These are phyloP conservation scores for Solanum appendiculatum DNA, from an alignment of 257 asterid genomes.

Conservation along the genomic window DNA sequence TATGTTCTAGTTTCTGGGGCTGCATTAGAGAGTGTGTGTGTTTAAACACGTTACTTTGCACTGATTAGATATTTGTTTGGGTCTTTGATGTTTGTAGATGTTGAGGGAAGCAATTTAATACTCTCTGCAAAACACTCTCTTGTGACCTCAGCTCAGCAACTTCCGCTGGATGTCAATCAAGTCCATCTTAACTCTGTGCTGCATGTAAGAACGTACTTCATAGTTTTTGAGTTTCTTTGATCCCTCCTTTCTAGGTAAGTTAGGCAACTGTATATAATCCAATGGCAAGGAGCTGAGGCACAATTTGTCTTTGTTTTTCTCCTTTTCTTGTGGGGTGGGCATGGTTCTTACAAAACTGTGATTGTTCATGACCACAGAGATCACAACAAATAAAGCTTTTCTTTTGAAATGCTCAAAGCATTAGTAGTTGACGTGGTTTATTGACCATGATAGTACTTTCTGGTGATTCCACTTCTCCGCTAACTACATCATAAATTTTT, in stretches of 20 bases:
- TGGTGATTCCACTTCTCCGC: neutral
- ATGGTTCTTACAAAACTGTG: neutral
- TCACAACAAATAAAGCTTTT: neutral
- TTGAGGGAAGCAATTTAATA: slow-evolving; percentile 62
- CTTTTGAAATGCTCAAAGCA: neutral
- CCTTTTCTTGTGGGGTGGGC: neutral
- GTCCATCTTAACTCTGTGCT: slow-evolving; percentile 58
- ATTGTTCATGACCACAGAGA: neutral
- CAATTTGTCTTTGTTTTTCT: neutral
- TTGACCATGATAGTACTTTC: neutral
- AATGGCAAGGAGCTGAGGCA: neutral
- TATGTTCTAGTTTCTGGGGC: neutral
- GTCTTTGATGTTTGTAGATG: slow-evolving; percentile 41
- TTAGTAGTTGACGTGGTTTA: neutral
- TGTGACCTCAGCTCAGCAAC: slow-evolving; percentile 45
- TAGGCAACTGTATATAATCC: neutral
- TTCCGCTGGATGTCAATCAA: slow-evolving; percentile 71
- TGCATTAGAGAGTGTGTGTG: neutral
- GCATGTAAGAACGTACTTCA: slow-evolving; percentile 49
- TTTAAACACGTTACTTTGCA: neutral
- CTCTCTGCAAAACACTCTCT: slow-evolving; percentile 85
- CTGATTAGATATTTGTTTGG: neutral
- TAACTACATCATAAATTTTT: neutral
- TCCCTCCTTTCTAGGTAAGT: neutral
- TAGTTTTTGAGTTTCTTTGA: slow-evolving; percentile 1